Base-by-base conservation (phyloP, 2,329 filamentous ascomycete species). In the Cytospora piceae region DNA sequence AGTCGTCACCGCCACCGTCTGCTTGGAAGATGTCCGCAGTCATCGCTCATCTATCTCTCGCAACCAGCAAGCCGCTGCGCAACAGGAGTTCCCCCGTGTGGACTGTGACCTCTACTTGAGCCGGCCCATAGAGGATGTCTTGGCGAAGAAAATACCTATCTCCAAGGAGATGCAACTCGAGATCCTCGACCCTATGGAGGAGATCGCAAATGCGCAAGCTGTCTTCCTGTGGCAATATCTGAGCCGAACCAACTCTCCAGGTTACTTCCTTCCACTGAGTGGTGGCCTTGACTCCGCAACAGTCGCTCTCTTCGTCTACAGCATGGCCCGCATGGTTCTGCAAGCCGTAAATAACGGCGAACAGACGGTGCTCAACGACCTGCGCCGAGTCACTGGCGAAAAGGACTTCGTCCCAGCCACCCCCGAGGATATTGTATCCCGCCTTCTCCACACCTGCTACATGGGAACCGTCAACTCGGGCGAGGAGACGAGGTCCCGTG, bases 401-500 rank as follows among this genome's bases (percentile, higher is more conserved):
- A 61, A 61, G 20, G 52, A 62, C 15, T 67, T 67, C 29, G 32
- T 62, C 2, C 69, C 69, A 8, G 32, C 58, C 24, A 68, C 12
- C 32, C 68, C 69, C 1, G 63, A 70, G 32, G 68, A 67, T 7
- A 70, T 70, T 17, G 66, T 70, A 20, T 58, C 61, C 15, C 68
- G 65, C 32, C 62, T 70, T 4, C 42, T 70, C 4, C 69, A 70
- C 62, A 87, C 83, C 2, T 82, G 80, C 66, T 90, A 84, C 73
- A 87, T 89, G 85, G 87, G 86, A 27, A 89, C 83, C 0, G 76
- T 82, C 66, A 86, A 89, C 72, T 86, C 82, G 0, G 84, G 82
- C 12, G 76, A 79, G 31, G 86, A 88, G 67, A 90, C 87, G 0
- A 76, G 87, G 12, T 79, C 78, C 14, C 78, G 91, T 49, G 88